Base-by-base conservation (phyloP, 805 yeast species). In the Ogataea ganodermae region DNA sequence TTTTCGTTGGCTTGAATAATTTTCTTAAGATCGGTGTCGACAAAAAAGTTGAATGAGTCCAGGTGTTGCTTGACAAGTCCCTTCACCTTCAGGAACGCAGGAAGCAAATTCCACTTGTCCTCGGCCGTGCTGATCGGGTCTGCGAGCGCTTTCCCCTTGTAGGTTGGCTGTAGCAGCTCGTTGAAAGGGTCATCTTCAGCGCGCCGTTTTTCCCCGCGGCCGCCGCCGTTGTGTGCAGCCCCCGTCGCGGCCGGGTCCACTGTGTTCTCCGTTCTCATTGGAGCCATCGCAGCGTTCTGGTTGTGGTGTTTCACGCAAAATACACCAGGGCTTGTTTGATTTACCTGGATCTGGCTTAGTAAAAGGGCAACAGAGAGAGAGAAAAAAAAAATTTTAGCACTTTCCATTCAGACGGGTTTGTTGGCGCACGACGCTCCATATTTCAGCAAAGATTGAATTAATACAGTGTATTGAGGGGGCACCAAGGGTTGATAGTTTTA, bases 11-110 rank as follows among this genome's bases (percentile, higher is more conserved):
- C 99, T 57, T 80, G 74, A 50, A 94, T 86, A 66, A 94, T 94
- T 64, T 94, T 92, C 70, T 88, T 89, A 66, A 94, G 76, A 65
- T 94, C 99, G 6, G 81, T 83, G 60, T 94, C 97, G 16, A 94
- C 96, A 66, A 94, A 94, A 70, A 89, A 94, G 64, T 94, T 92
- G 76, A 89, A 94, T n/a, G 99, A 94, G 64, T 94, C 99, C 62
- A 94, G 74, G 73, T 94, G 99, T 72, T 94, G 99, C 62, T 94
- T 94, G 38, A 94, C 98, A 43, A 94, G 72, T 45, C 99, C 99
- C 66, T 94, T 94, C 37, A 94, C 96, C 62, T 90, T 89, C 53
- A 94, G 72, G 63, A 94, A 94, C 0, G 99, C 99, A 0, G 99
- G 99, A 33, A 94, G 71, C 39, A 94, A 74, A 58, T 94, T 87